A percentile compares a stretch with the other conserved stretches of the same genome.
phyloP scores from a whole-genome alignment of 352 stramenopile genomes.

The Globisporangium nunn region DNA sequence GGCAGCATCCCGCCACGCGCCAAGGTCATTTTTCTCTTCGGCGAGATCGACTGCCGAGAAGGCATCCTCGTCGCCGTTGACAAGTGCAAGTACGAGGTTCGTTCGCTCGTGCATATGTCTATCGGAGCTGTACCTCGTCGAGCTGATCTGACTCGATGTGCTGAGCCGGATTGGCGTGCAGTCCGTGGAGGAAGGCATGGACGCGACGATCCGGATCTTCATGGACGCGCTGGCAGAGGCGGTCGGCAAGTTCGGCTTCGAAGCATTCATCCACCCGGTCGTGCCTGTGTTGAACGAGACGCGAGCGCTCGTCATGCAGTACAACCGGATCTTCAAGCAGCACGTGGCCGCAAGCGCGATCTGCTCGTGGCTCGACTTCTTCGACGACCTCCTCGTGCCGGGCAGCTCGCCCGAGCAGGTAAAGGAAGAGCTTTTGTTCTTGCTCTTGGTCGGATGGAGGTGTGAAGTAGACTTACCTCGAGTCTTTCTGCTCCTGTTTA shows the following conservation, averaged over 20 bases:
- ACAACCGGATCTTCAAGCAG: conserved; percentile 67
- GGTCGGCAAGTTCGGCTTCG: conserved; percentile 50
- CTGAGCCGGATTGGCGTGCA: conserved; percentile 10
- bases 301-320: conserved; percentile 69
- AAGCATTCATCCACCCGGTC: conserved; percentile 80
- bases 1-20: conserved; percentile 40
- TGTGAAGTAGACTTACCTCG: too few relatives aligned
- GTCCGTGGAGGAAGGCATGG: conserved; percentile 75
- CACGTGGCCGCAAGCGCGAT: conserved; percentile 29
- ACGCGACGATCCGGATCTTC: conserved; percentile 73
- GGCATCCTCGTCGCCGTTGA: conserved; percentile 86
- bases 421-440: neutral
- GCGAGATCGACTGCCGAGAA: conserved; percentile 95
- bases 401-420: conserved; percentile 36
- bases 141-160: neutral
- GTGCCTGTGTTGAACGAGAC: conserved; percentile 88
- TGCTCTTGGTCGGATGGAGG: too few relatives aligned
- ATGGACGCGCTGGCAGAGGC: conserved; percentile 53
- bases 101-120: neutral
- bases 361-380: conserved; percentile 87
- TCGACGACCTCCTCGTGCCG: conserved; percentile 71
- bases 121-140: neutral
- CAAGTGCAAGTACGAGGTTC: conserved; percentile 81
- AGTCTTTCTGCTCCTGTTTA: too few relatives aligned
- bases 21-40: conserved; percentile 88